Evolutionary conservation across 768 basidiomycete genomes (phyloP), one percentile per base, ranked within the genome.

Genomic region (Pisolithus microcarpus): DNA sequence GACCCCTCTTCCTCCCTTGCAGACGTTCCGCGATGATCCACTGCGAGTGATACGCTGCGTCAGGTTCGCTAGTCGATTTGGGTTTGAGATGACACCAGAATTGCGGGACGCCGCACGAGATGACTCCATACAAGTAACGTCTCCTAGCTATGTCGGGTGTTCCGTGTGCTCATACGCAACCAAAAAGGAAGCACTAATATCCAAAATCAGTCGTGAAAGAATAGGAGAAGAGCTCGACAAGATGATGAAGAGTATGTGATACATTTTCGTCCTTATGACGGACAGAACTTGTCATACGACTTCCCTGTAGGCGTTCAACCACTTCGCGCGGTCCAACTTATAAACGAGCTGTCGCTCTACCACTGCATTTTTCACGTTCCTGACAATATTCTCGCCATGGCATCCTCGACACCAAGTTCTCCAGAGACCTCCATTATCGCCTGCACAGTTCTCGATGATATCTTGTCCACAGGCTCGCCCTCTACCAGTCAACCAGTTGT

Each of bases 21-120:
- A 92, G 64, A 99, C 96, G 2, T 98, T 98, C 61, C 69, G 80
- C 23, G 96, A 99, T 59, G 96, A 99, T 67, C 96, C 96, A 6
- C 70, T 99, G 11, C 83, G 96, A 13, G 81, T 98, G n/a, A 66
- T 98, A 21, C 80, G 96, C 36, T 92, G 91, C 56, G 68, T 98
- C 21, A 75, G 96, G 51, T 99, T 99, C 65, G 87, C 95, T 0
- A 90, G 90, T 60, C 77, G 95, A 39, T 91, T 91, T 64, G 88
- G 88, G 21, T 95, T 94, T 58, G 71, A 74, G 11, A 74, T 97
- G 48, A 86, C 87, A 16, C 70, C 74, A 1, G 85, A 85, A 46
- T 70, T 96, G 19, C 69, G 73, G 46, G 73, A 77, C 13, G 82
- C 88, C 15, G 84, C 79, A 2, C 74, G 68, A 51, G 80, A 87